Evolutionary conservation across 2,329 filamentous ascomycete genomes (phyloP).

Genomic region (Xylariaceae sp.): DNA sequence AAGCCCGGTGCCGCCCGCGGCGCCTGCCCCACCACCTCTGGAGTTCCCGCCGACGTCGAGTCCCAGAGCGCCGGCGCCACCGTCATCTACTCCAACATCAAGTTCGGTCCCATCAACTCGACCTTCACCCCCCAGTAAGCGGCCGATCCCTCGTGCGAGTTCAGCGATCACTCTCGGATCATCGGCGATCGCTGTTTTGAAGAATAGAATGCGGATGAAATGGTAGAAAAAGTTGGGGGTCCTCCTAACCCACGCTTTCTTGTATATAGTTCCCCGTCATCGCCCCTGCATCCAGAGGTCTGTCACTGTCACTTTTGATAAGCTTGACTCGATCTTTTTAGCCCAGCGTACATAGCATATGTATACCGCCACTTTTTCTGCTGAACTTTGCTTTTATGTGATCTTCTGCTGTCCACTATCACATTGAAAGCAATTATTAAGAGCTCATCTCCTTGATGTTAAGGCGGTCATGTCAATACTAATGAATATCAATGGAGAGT

Average conservation of each 20-base stretch:
- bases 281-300: conserved; percentile 18
- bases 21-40: conserved; percentile 52
- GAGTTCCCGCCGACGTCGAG: conserved; percentile 52
- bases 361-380: conserved; percentile 8
- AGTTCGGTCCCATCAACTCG: conserved; percentile 53
- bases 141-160: neutral
- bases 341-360: conserved; percentile 18
- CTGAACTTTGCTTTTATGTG: neutral
- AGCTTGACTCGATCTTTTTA: conserved; percentile 13
- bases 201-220: neutral
- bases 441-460: too few relatives aligned
- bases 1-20: conserved; percentile 53
- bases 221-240: neutral
- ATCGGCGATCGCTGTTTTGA: neutral
- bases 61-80: conserved; percentile 43
- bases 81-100: conserved; percentile 57
- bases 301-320: neutral
- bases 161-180: neutral
- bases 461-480: too few relatives aligned
- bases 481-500: too few relatives aligned
- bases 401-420: neutral
- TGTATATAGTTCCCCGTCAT: conserved; percentile 23
- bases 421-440: too few relatives aligned
- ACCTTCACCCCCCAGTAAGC: conserved; percentile 44
- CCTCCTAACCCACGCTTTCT: conserved; percentile 7